These are phyloP conservation scores for Magnolia changhungtana DNA, from an alignment of 164 flowering plant species.

Conservation along the genomic window DNA sequence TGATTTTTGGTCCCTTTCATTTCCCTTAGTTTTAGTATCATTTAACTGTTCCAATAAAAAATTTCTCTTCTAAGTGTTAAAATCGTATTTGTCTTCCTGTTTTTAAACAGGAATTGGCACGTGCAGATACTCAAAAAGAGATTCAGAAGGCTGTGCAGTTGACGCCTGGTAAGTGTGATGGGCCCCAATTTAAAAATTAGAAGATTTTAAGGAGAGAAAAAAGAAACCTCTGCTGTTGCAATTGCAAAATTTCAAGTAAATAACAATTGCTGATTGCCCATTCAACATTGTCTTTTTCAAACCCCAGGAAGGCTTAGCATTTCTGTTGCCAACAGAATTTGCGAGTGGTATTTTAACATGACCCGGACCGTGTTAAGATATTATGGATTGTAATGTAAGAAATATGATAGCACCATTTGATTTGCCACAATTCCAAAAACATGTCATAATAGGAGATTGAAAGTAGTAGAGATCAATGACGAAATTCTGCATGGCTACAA, in stretches of 20 bases:
- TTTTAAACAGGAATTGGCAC: slow-evolving; percentile 43
- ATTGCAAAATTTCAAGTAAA: too few relatives aligned
- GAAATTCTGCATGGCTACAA: too few relatives aligned
- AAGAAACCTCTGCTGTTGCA: too few relatives aligned
- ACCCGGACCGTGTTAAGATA: not conserved
- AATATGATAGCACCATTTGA: too few relatives aligned
- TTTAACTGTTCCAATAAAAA: not conserved
- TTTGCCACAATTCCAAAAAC: too few relatives aligned
- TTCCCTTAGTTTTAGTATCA: not conserved
- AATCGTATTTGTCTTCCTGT: not conserved
- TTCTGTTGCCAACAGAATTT: too few relatives aligned
- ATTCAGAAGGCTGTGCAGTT: slow-evolving; percentile 35
- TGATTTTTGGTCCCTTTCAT: not conserved
- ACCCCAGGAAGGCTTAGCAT: too few relatives aligned
- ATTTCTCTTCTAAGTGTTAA: slow-evolving; percentile 2
- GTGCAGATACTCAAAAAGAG: slow-evolving; percentile 25
- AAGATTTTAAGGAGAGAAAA: not conserved
- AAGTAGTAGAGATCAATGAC: too few relatives aligned
- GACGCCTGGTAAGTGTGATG: slow-evolving; percentile 39
- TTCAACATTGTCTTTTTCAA: too few relatives aligned
- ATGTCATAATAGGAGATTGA: too few relatives aligned
- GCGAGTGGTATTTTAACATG: not conserved
- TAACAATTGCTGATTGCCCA: too few relatives aligned
- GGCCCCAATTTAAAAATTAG: not conserved
- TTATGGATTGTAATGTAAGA: not conserved